Conservation (phyloP, 1,139 yeast genomes). For the Blastobotrys arbuscula region DNA sequence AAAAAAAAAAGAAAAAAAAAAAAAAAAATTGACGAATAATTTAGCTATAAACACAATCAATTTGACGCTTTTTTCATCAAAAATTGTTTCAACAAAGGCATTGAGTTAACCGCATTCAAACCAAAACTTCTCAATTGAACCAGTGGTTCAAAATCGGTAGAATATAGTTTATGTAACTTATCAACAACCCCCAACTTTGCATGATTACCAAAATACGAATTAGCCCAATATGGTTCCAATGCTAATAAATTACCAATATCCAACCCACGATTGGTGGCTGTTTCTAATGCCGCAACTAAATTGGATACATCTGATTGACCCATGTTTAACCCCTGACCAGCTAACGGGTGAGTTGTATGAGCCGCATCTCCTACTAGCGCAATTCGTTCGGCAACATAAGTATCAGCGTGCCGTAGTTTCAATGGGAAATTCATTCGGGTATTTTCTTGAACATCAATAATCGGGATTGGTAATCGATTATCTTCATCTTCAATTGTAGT, state of each 20-base stretch:
- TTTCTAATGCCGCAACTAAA: slow-evolving; percentile 62
- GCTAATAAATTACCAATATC: slow-evolving; percentile 85
- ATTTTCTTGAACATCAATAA: slow-evolving; percentile 49
- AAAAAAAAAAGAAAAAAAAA: background rate
- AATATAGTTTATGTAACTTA: slow-evolving; percentile 81
- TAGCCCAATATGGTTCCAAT: slow-evolving; percentile 79
- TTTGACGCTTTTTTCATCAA: slow-evolving; percentile 47
- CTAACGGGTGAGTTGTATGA: slow-evolving; percentile 93
- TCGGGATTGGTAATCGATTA: slow-evolving; percentile 58
- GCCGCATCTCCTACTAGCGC: slow-evolving; percentile 98
- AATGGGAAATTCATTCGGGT: slow-evolving; percentile 89
- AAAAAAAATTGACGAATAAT: background rate
- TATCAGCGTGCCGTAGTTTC: slow-evolving; percentile 83
- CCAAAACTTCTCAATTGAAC: slow-evolving; percentile 76
- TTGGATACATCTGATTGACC: slow-evolving; percentile 91
- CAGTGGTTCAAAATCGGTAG: slow-evolving; percentile 66
- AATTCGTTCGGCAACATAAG: slow-evolving; percentile 74
- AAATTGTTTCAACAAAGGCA: slow-evolving; percentile 56
- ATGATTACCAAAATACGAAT: slow-evolving; percentile 75
- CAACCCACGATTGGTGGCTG: slow-evolving; percentile 67
- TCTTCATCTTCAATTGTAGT: slow-evolving; percentile 42
- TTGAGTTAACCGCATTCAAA: slow-evolving; percentile 56
- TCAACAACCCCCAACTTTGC: slow-evolving; percentile 82
- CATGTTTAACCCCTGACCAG: slow-evolving; percentile 98
- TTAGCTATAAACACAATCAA: too few relatives aligned